Evolutionary conservation across 179 eudicot genomes (phyloP).

Genomic region (Silene noctiflora): DNA sequence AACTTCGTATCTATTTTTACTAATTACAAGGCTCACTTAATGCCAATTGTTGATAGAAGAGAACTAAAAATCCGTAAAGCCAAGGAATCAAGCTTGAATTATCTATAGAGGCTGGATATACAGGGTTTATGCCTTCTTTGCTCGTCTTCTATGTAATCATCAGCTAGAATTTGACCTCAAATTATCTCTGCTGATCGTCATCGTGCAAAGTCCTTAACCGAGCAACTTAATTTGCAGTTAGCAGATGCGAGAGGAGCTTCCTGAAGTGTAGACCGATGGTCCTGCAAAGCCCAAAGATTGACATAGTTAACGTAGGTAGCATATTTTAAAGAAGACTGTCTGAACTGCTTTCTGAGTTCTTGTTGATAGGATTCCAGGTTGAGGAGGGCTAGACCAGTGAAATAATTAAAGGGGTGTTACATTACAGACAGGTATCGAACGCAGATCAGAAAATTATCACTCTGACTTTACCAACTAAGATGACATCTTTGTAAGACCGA

Average conservation of each 20-base stretch:
- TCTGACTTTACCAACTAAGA: too few relatives aligned
- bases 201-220: constrained; percentile 23
- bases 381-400: too few relatives aligned
- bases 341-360: too few relatives aligned
- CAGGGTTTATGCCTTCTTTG: background rate
- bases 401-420: too few relatives aligned
- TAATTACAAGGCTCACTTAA: background rate
- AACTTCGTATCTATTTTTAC: background rate
- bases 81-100: background rate
- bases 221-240: constrained; percentile 23
- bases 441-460: too few relatives aligned
- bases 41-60: background rate
- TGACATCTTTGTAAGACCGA: background rate
- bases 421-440: background rate
- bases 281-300: constrained; percentile 37
- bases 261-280: constrained; percentile 39
- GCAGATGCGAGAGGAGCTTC: constrained; percentile 39
- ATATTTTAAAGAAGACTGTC: background rate
- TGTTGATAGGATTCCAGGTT: too few relatives aligned
- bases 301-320: background rate
- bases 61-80: background rate
- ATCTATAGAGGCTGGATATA: background rate
- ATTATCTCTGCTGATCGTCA: background rate
- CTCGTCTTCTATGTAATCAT: background rate
- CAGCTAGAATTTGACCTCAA: background rate